phyloP scores from a whole-genome alignment of 1,139 yeast species.

The Debaryomyces coudertii region DNA sequence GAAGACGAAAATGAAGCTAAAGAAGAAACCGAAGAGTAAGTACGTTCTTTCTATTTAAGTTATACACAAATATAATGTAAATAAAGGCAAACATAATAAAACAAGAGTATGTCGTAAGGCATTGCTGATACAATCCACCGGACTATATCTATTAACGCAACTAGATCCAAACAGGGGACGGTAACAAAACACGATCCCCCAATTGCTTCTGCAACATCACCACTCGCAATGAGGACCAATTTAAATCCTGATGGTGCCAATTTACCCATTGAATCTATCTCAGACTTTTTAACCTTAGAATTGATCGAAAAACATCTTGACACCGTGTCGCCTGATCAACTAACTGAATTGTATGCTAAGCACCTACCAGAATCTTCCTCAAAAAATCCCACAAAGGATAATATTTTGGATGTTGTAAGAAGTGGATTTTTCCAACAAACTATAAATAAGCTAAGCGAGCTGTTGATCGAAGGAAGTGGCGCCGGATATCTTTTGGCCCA shows the following conservation, averaged over 20 bases:
- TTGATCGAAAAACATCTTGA: conserved; percentile 44
- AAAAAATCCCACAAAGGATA: conserved; percentile 37
- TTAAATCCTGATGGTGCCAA: conserved; percentile 7
- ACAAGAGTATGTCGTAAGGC: neutral
- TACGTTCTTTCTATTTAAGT: conserved; percentile 13
- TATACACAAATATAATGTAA: conserved; percentile 11
- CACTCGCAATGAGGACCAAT: neutral
- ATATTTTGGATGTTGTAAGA: conserved; percentile 49
- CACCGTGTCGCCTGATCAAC: conserved; percentile 36
- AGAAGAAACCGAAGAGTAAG: conserved; percentile 23
- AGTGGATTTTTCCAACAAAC: conserved; percentile 60
- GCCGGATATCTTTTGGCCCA: conserved; percentile 58
- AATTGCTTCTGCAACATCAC: neutral
- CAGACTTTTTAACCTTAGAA: conserved; percentile 45
- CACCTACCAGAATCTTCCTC: conserved; percentile 49
- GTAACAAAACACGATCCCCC: neutral
- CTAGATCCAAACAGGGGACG: neutral
- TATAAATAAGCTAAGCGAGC: conserved; percentile 46
- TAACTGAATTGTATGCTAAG: conserved; percentile 38
- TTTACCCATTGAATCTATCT: conserved; percentile 32
- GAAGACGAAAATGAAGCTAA: conserved; percentile 51
- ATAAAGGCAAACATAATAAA: conserved; percentile 3
- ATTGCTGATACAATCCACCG: neutral
- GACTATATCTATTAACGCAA: conserved; percentile 8
- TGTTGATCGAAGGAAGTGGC: conserved; percentile 43